These are phyloP conservation scores for Gossypium australe DNA, from an alignment of 345 rosid species.

Conservation along the genomic window DNA sequence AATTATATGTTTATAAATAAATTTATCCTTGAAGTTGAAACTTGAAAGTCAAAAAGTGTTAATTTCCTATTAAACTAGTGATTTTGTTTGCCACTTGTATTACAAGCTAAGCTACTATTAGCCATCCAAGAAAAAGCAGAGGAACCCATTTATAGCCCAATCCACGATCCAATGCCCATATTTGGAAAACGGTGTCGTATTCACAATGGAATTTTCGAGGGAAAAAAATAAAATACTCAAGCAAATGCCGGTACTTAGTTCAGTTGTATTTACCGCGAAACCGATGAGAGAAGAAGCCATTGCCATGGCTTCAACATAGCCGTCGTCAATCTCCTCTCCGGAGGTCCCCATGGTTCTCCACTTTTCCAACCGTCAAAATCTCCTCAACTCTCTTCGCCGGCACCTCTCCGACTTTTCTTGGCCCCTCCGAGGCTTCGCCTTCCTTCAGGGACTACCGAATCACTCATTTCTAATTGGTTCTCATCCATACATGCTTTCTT, in stretches of 20 bases:
- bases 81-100: too few relatives aligned
- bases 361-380: conserved; percentile 57
- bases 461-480: background rate
- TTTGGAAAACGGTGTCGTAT: too few relatives aligned
- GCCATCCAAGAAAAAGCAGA: too few relatives aligned
- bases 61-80: too few relatives aligned
- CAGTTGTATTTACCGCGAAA: background rate
- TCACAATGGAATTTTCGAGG: too few relatives aligned
- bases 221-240: too few relatives aligned
- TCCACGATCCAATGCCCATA: too few relatives aligned
- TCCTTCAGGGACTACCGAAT: conserved; percentile 50
- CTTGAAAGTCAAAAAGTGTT: too few relatives aligned
- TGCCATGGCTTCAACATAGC: conserved; percentile 39
- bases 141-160: background rate
- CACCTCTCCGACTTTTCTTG: conserved; percentile 42
- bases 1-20: too few relatives aligned
- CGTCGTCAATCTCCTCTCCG: conserved; percentile 64
- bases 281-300: conserved; percentile 8
- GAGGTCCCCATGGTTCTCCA: conserved; percentile 64
- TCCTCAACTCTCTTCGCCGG: conserved; percentile 43
- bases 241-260: too few relatives aligned
- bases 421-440: conserved; percentile 58
- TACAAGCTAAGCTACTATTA: too few relatives aligned
- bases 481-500: background rate
- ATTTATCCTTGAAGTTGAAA: too few relatives aligned